These are phyloP conservation scores for Wickerhamomyces tratensis DNA, from an alignment of 805 yeast genomes.

Conservation along the genomic window DNA sequence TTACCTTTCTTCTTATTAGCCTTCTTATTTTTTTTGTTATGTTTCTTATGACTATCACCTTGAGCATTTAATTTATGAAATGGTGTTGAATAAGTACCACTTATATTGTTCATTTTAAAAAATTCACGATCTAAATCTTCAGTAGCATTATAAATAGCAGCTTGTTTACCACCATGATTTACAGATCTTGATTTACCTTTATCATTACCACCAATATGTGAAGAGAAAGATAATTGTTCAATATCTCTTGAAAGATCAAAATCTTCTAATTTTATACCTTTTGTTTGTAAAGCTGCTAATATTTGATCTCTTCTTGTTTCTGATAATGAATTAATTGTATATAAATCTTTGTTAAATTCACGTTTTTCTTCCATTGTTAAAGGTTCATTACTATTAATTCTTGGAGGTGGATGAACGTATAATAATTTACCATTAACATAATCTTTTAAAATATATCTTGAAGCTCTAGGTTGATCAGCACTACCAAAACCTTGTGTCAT, in stretches of 20 bases:
- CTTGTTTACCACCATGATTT: constrained; percentile 75
- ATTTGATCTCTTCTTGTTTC: constrained; percentile 69
- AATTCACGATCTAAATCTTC: constrained; percentile 82
- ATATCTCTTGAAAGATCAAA: constrained; percentile 66
- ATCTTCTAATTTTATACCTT: constrained; percentile 35
- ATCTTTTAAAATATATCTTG: constrained; percentile 86
- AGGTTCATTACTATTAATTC: constrained; percentile 39
- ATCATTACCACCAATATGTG: constrained; percentile 52
- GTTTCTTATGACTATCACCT: constrained; percentile 38
- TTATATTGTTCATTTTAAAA: constrained; percentile 56
- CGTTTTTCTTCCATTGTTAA: constrained; percentile 40
- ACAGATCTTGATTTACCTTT: constrained; percentile 36
- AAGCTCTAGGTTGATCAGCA: constrained; percentile 94
- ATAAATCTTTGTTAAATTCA: constrained; percentile 69
- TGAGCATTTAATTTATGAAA: constrained; percentile 47
- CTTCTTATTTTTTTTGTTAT: constrained; percentile 72
- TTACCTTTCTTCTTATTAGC: constrained; percentile 25
- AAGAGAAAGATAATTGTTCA: constrained; percentile 65
- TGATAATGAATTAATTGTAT: constrained; percentile 55
- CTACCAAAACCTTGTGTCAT: constrained; percentile 97
- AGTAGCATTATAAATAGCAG: constrained; percentile 68
- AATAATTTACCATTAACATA: constrained; percentile 87
- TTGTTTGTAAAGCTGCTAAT: constrained; percentile 46
- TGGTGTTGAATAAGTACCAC: constrained; percentile 59
- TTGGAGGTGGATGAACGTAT: constrained; percentile 85